phyloP scores from a whole-genome alignment of 768 basidiomycete species.

The Suillus variegatus region DNA sequence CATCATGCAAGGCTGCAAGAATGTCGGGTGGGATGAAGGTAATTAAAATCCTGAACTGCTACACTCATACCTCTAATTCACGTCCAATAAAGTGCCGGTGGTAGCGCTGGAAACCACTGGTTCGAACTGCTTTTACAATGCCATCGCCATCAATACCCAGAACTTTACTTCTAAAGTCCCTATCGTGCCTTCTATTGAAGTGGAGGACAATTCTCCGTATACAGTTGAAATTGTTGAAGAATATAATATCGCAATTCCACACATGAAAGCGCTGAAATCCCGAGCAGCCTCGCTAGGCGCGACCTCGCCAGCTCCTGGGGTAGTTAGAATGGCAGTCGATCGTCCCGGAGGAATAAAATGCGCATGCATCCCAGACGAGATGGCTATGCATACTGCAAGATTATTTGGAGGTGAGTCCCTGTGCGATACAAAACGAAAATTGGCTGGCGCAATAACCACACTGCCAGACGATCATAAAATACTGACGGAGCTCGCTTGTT shows the following conservation, averaged over 20 bases:
- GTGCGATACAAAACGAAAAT: neutral
- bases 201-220: slow-evolving; percentile 31
- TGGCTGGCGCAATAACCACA: neutral
- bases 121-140: slow-evolving; percentile 73
- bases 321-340: slow-evolving; percentile 66
- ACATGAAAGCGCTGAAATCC: slow-evolving; percentile 58
- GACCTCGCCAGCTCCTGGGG: slow-evolving; percentile 58
- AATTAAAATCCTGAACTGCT: slow-evolving; percentile 18
- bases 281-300: slow-evolving; percentile 74
- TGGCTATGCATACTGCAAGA: slow-evolving; percentile 62
- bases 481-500: slow-evolving; percentile 73
- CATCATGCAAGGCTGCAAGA: slow-evolving; percentile 64
- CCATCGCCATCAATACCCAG: slow-evolving; percentile 56
- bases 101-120: slow-evolving; percentile 72
- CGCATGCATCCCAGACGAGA: slow-evolving; percentile 64
- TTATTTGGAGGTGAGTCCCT: slow-evolving; percentile 56
- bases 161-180: slow-evolving; percentile 35
- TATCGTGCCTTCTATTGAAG: slow-evolving; percentile 28
- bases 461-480: slow-evolving; percentile 70
- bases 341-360: slow-evolving; percentile 57
- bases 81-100: slow-evolving; percentile 52
- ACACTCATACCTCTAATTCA: slow-evolving; percentile 1
- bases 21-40: slow-evolving; percentile 72
- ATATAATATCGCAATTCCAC: slow-evolving; percentile 55
- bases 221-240: slow-evolving; percentile 44